Evolutionary conservation across 768 basidiomycete genomes (phyloP), one percentile per base, ranked within the genome.

Genomic region (Bullera alba): DNA sequence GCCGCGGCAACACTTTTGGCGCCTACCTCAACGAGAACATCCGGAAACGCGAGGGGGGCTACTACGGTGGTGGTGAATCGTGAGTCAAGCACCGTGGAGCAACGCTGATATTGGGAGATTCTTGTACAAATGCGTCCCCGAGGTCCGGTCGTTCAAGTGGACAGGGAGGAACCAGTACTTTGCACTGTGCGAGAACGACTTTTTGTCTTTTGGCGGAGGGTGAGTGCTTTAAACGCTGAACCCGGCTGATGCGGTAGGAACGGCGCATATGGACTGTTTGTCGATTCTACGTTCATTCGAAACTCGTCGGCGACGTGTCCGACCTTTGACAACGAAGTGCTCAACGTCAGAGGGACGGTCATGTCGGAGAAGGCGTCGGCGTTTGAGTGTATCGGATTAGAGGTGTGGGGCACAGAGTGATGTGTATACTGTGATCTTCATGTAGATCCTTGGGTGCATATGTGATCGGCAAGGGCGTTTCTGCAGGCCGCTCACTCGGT

Each of bases 381-480:
- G n/a, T 97, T 96, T 58, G 89, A 93, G 65, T 89, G 89, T 70
- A 84, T 93, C 0, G 90, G 85, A 14, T 70, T 97, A 47, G 92
- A 96, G 65, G 87, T 91, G 0, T 95, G 92, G 92, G 84, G 46
- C 5, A 46, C 32, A 21, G 6, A 37, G 34, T 27, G 19, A 39
- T 39, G n/a, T n/a, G n/a, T n/a, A n/a, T n/a, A n/a, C n/a, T n/a
- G n/a, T n/a, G n/a, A n/a, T n/a, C n/a, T n/a, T n/a, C n/a, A n/a
- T n/a, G n/a, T n/a, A n/a, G n/a, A n/a, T n/a, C n/a, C n/a, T n/a
- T n/a, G n/a, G n/a, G n/a, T n/a, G n/a, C n/a, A n/a, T n/a, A n/a
- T n/a, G n/a, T n/a, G n/a, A n/a, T n/a, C n/a, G n/a, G n/a, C n/a
- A n/a, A n/a, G n/a, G n/a, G n/a, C n/a, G n/a, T n/a, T n/a, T n/a